Conservation (phyloP, 805 yeast genomes). For the Jamesozyma piceae region DNA sequence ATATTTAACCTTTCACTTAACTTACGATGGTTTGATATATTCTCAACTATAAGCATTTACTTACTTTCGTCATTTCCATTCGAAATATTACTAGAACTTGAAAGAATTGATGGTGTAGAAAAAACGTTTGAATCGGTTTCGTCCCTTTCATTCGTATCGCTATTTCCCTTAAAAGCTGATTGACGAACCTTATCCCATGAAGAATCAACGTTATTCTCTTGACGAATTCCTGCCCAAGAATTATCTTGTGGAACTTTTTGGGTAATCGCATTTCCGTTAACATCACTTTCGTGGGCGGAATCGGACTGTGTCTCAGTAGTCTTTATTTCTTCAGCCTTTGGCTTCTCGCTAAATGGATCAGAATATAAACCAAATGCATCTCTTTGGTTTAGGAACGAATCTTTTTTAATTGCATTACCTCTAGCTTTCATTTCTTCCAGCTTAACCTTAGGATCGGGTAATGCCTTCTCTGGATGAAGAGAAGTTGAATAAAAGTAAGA, state of each 20-base stretch:
- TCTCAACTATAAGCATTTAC: neutral
- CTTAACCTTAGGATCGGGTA: slow-evolving; percentile 46
- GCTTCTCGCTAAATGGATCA: slow-evolving; percentile 11
- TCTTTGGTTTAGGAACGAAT: slow-evolving; percentile 29
- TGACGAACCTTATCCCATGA: slow-evolving; percentile 30
- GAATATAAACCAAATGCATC: slow-evolving; percentile 33
- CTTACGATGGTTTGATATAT: no score
- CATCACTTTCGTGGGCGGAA: neutral
- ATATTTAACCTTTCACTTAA: no score
- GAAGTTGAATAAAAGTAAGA: slow-evolving; percentile 44
- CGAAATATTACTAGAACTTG: neutral
- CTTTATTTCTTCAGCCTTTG: slow-evolving; percentile 4
- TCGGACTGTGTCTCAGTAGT: slow-evolving; percentile 8
- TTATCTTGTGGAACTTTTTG: neutral
- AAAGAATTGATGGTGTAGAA: neutral
- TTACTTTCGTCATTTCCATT: neutral
- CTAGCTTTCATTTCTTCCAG: slow-evolving; percentile 22
- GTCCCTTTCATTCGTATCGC: neutral
- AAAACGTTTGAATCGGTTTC: neutral
- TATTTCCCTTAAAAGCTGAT: slow-evolving; percentile 1
- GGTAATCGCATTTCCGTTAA: slow-evolving; percentile 9
- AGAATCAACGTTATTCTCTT: slow-evolving; percentile 19
- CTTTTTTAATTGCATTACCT: slow-evolving; percentile 7
- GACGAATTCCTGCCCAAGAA: slow-evolving; percentile 34
- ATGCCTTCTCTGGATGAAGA: slow-evolving; percentile 40